Percentiles rank a stretch among this genome's conserved stretches.
These are phyloP conservation scores for Arabidopsis arenosa DNA, from an alignment of 345 rosid species.

Conservation along the genomic window DNA sequence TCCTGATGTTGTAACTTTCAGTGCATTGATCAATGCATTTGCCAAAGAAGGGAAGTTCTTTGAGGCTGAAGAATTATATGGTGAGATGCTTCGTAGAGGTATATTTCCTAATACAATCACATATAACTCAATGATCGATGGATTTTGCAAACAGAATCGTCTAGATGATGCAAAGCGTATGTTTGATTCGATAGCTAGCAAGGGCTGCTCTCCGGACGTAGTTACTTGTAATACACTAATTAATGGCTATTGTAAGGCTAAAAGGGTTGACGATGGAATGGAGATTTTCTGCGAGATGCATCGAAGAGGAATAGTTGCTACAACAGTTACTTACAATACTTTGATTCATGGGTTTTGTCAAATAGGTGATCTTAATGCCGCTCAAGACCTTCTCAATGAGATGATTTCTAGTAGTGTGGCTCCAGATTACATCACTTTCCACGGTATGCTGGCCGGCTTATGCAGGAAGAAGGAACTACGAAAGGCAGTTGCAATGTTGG, in stretches of 20 bases:
- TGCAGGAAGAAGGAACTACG: background rate
- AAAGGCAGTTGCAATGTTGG: background rate
- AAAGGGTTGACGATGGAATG: background rate
- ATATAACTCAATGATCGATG: background rate
- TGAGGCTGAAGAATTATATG: no score
- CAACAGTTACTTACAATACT: background rate
- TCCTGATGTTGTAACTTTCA: no score
- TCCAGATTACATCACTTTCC: no score
- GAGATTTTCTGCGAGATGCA: background rate
- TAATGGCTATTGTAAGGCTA: conserved; percentile 1
- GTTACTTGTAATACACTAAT: background rate
- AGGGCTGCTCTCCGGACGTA: background rate
- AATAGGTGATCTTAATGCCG: background rate
- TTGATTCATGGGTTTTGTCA: conserved; percentile 13
- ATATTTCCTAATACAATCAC: background rate
- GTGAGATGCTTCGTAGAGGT: background rate
- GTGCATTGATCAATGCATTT: no score
- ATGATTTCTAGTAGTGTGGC: conserved; percentile 2
- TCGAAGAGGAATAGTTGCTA: background rate
- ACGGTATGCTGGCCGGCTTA: background rate
- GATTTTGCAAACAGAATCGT: background rate
- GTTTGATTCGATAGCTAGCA: background rate
- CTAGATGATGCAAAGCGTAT: background rate
- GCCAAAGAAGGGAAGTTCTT: no score
- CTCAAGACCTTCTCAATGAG: background rate